A percentile compares a stretch with the other conserved stretches of the same genome.
Evolutionary conservation across 2,329 filamentous ascomycete genomes (phyloP).

Genomic region (Spiromastix sp.): DNA sequence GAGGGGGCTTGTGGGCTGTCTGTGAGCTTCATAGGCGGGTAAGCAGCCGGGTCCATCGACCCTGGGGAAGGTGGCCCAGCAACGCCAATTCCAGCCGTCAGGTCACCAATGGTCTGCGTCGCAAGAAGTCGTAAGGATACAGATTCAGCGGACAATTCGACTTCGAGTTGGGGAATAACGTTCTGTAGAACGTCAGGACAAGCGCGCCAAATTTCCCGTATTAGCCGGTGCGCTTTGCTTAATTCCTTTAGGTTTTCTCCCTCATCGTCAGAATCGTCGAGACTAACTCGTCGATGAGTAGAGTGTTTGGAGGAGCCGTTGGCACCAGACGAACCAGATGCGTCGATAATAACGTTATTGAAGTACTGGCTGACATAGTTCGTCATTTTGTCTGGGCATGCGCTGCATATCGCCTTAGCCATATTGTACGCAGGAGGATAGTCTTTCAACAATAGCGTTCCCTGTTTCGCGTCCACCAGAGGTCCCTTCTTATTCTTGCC

Average conservation of each 20-base stretch:
- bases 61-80: slow-evolving; percentile 70
- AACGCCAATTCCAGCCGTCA: slow-evolving; percentile 86
- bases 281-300: slow-evolving; percentile 35
- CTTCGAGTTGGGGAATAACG: slow-evolving; percentile 86
- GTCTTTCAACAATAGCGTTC: slow-evolving; percentile 73
- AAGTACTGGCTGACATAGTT: slow-evolving; percentile 94
- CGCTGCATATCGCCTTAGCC: slow-evolving; percentile 88
- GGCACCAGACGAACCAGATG: slow-evolving; percentile 51
- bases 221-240: slow-evolving; percentile 75
- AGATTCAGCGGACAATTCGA: slow-evolving; percentile 84
- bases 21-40: slow-evolving; percentile 51
- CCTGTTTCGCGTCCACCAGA: slow-evolving; percentile 62
- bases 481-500: slow-evolving; percentile 48
- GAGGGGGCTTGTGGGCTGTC: slow-evolving; percentile 41
- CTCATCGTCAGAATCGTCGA: slow-evolving; percentile 55
- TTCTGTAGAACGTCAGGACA: slow-evolving; percentile 81
- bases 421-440: slow-evolving; percentile 91
- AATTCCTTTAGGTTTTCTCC: slow-evolving; percentile 81
- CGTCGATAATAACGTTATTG: slow-evolving; percentile 89
- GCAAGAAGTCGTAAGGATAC: slow-evolving; percentile 75
- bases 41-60: slow-evolving; percentile 67
- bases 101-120: slow-evolving; percentile 88
- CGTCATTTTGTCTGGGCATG: slow-evolving; percentile 85
- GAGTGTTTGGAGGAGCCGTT: slow-evolving; percentile 39
- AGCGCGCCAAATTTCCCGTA: slow-evolving; percentile 89